Conservation (phyloP, 106 monocot genomes). For the Dioscorea alata region DNA sequence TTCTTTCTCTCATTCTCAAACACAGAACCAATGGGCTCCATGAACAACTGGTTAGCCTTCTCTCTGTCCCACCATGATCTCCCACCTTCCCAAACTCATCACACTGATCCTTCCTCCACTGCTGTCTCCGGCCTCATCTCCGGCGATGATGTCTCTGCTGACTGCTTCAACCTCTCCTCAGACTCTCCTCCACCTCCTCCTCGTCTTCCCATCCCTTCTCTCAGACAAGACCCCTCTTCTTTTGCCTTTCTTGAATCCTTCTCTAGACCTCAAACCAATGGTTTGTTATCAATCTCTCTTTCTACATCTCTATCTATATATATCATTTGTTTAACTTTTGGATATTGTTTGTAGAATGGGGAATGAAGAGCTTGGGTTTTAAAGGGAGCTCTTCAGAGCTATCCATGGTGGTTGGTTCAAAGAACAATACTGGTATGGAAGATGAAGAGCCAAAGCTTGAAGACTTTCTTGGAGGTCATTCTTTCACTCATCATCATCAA, state of each 20-base stretch:
- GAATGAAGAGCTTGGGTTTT: slow-evolving; percentile 57
- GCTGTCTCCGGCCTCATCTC: slow-evolving; percentile 15
- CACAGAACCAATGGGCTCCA: slow-evolving; percentile 34
- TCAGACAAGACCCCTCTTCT: slow-evolving; percentile 28
- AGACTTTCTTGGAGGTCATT: slow-evolving; percentile 79
- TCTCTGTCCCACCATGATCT: slow-evolving; percentile 81
- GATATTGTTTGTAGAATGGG: slow-evolving; percentile 49
- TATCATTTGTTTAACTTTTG: background rate
- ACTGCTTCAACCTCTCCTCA: slow-evolving; percentile 32
- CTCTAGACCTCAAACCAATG: slow-evolving; percentile 30
- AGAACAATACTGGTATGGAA: slow-evolving; percentile 23
- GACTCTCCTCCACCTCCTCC: slow-evolving; percentile 19
- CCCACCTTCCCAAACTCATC: slow-evolving; percentile 24
- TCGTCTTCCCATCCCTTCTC: slow-evolving; percentile 17
- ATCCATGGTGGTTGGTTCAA: slow-evolving; percentile 74
- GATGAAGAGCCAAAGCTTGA: slow-evolving; percentile 78
- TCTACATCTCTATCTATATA: background rate
- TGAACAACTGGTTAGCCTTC: slow-evolving; percentile 94
- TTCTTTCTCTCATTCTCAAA: background rate
- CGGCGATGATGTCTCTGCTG: slow-evolving; percentile 31
- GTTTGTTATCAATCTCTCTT: slow-evolving; percentile 14
- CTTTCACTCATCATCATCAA: slow-evolving; percentile 45
- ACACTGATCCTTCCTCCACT: slow-evolving; percentile 11
- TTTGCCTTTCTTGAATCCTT: slow-evolving; percentile 58
- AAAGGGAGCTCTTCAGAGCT: slow-evolving; percentile 76